Percentiles rank a stretch among this genome's conserved stretches.
Evolutionary conservation across 163 green algal genomes (phyloP).

Genomic region (Scenedesmus sp.): DNA sequence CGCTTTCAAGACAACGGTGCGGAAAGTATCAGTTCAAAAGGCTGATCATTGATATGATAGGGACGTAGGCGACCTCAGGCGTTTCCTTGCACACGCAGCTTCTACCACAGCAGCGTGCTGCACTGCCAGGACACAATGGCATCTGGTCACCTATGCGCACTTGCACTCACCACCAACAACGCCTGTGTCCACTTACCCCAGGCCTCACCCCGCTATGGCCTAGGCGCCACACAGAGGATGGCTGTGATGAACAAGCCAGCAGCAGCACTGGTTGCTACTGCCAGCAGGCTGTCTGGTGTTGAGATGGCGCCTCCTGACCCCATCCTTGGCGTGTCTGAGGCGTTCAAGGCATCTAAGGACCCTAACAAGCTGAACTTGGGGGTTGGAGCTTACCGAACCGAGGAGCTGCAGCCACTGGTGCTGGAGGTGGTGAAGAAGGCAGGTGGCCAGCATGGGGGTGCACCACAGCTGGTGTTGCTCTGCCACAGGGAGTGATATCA

Average conservation of each 20-base stretch:
- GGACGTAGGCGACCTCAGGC: not conserved
- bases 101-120: not conserved
- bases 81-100: not conserved
- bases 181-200: not conserved
- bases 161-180: not conserved
- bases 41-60: not conserved
- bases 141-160: not conserved
- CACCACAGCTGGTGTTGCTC: not conserved
- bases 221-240: not conserved
- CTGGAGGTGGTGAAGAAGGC: slow-evolving; percentile 95
- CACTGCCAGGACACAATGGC: not conserved
- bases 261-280: slow-evolving; percentile 7
- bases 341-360: slow-evolving; percentile 86
- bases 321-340: slow-evolving; percentile 94
- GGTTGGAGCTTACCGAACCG: slow-evolving; percentile 95
- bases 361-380: slow-evolving; percentile 97
- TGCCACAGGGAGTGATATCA: not conserved
- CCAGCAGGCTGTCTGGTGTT: slow-evolving; percentile 41
- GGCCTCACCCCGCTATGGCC: not conserved
- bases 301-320: slow-evolving; percentile 78
- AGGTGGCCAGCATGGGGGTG: not conserved
- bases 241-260: not conserved
- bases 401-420: slow-evolving; percentile 97
- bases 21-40: not conserved
- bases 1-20: not conserved